Evolutionary conservation across 306 rosid species (phyloP).

Genomic region (Cotoneaster glaucophyllus): DNA sequence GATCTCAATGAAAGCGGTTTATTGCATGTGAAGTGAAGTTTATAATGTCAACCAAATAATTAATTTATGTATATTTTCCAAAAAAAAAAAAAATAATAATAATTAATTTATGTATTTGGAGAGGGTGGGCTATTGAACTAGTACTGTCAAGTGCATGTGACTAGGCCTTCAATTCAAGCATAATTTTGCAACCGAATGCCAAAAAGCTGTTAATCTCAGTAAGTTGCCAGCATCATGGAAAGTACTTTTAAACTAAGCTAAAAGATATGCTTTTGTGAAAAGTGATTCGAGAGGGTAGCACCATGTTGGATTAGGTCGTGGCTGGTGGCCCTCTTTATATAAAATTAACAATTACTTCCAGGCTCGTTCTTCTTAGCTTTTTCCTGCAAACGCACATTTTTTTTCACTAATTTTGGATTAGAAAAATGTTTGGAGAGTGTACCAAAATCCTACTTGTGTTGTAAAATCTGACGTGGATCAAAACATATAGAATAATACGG

Average conservation of each 20-base stretch:
- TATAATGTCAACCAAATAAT: not conserved
- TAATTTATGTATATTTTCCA: not conserved
- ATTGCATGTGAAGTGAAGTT: constrained; percentile 2
- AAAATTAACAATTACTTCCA: not conserved
- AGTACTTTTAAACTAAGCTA: not conserved
- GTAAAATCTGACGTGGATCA: no score
- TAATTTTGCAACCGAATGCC: not conserved
- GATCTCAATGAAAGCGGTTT: not conserved
- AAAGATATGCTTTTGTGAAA: not conserved
- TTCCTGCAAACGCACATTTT: not conserved
- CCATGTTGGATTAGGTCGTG: not conserved
- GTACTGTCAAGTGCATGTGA: constrained; percentile 11
- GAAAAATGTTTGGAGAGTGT: no score
- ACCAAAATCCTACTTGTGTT: no score
- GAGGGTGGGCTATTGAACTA: not conserved
- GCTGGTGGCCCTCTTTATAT: not conserved
- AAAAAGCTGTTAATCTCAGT: constrained; percentile 14
- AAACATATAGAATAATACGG: no score
- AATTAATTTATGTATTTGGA: not conserved
- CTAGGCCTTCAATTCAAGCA: not conserved
- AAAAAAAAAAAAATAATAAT: no score
- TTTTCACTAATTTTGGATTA: no score
- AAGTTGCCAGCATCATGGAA: not conserved
- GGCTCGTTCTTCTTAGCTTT: not conserved
- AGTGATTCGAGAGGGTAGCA: not conserved